Percentiles rank a stretch among this genome's conserved stretches.
phyloP scores from a whole-genome alignment of 768 basidiomycete genomes.

The Psilocybe cubensis region DNA sequence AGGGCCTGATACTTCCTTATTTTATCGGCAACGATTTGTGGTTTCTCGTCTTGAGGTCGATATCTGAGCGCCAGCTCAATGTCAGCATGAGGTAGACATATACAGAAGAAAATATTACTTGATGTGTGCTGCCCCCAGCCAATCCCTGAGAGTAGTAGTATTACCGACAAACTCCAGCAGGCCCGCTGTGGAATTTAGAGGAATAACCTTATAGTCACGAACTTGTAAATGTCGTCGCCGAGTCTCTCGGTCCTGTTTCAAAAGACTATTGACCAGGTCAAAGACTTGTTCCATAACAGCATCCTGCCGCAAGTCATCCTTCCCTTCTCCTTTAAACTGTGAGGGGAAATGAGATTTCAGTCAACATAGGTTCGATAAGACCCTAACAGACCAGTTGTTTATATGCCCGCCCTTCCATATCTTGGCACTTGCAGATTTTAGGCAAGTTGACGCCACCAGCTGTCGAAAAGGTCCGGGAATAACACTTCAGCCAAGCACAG shows the following conservation, averaged over 20 bases:
- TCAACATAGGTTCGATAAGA: not conserved
- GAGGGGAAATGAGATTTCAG: slow-evolving; percentile 5
- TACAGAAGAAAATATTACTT: slow-evolving; percentile 42
- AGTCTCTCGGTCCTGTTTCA: slow-evolving; percentile 76
- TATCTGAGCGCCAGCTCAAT: slow-evolving; percentile 51
- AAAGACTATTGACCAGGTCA: slow-evolving; percentile 79
- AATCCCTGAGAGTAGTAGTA: slow-evolving; percentile 64
- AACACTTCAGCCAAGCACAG: slow-evolving; percentile 72
- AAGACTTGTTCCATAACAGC: slow-evolving; percentile 99
- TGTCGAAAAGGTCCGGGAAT: slow-evolving; percentile 56
- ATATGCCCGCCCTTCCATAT: slow-evolving; percentile 64
- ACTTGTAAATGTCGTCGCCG: slow-evolving; percentile 71
- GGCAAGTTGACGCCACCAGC: slow-evolving; percentile 86
- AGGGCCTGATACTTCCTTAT: slow-evolving; percentile 34
- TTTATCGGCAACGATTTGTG: slow-evolving; percentile 27
- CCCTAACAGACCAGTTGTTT: slow-evolving; percentile 78
- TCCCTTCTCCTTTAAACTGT: slow-evolving; percentile 90
- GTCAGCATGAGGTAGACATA: not conserved
- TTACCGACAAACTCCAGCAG: slow-evolving; percentile 90
- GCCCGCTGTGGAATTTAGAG: slow-evolving; percentile 79
- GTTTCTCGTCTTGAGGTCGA: slow-evolving; percentile 55
- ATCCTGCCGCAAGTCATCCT: slow-evolving; percentile 94
- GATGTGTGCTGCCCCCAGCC: slow-evolving; percentile 67
- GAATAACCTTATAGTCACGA: slow-evolving; percentile 88
- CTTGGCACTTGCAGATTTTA: slow-evolving; percentile 76